Conservation (phyloP, 805 yeast genomes). For the Monosporozyma solicola region DNA sequence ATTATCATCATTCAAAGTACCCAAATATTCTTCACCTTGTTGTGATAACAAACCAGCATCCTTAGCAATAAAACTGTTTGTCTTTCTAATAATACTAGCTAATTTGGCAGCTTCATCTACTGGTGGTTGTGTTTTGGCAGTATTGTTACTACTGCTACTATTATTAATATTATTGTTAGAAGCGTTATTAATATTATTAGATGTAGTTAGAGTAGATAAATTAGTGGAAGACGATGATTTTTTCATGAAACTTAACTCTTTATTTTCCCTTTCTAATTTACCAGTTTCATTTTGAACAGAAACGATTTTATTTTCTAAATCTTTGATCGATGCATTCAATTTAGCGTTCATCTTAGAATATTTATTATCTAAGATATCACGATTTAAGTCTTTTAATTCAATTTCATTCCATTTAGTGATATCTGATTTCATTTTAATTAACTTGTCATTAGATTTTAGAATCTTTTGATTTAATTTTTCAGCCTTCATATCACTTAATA, state of each 20-base stretch:
- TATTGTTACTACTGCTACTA: not conserved
- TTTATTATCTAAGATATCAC: constrained; percentile 9
- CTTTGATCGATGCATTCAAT: constrained; percentile 8
- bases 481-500: constrained; percentile 24
- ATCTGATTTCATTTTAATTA: constrained; percentile 22
- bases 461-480: constrained; percentile 24
- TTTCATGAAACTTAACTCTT: constrained; percentile 16
- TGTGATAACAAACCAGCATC: constrained; percentile 21
- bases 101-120: not conserved
- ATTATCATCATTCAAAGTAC: constrained; percentile 16
- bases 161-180: not conserved
- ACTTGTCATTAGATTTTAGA: constrained; percentile 16
- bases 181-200: not conserved
- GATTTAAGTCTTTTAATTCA: constrained; percentile 13
- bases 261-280: constrained; percentile 13
- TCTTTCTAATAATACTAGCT: constrained; percentile 12
- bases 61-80: constrained; percentile 18
- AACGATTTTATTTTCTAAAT: constrained; percentile 7
- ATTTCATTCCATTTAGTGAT: constrained; percentile 21
- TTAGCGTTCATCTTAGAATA: constrained; percentile 8
- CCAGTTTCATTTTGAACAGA: constrained; percentile 15
- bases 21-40: constrained; percentile 21
- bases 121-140: not conserved
- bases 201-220: not conserved
- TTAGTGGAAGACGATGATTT: constrained; percentile 9